Evolutionary conservation across 345 rosid species (phyloP).

Genomic region (Salix caprea): DNA sequence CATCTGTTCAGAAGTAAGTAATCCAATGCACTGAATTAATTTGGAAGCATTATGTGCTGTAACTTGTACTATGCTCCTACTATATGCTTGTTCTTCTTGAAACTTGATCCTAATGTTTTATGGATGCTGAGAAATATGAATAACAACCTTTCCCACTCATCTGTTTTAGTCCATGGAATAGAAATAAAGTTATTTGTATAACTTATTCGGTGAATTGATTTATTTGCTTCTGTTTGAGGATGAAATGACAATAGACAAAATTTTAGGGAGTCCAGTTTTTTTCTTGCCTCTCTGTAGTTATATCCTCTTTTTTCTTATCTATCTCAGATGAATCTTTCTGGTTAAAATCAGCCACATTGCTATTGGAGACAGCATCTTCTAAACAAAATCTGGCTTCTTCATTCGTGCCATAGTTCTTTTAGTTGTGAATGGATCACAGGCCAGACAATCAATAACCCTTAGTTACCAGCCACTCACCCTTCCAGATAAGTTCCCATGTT

Average conservation of each 20-base stretch:
- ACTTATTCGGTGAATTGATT: neutral
- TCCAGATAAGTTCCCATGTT: neutral
- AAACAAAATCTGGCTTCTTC: neutral
- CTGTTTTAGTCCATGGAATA: neutral
- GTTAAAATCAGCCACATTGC: neutral
- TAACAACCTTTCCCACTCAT: neutral
- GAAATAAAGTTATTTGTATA: neutral
- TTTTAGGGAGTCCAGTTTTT: neutral
- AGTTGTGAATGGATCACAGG: neutral
- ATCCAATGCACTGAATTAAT: neutral
- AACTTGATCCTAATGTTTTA: neutral
- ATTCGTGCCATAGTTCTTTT: neutral
- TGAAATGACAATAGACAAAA: neutral
- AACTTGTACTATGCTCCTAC: neutral
- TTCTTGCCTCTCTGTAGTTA: neutral
- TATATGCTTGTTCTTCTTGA: neutral
- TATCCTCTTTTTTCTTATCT: neutral
- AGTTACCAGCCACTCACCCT: neutral
- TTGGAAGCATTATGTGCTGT: neutral
- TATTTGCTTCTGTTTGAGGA: neutral
- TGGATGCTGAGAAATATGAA: neutral
- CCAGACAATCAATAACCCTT: neutral
- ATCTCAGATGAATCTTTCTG: neutral
- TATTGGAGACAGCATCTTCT: neutral
- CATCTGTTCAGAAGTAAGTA: conserved; percentile 58